Evolutionary conservation across 106 monocot species (phyloP).

Genomic region (Allium fistulosum): DNA sequence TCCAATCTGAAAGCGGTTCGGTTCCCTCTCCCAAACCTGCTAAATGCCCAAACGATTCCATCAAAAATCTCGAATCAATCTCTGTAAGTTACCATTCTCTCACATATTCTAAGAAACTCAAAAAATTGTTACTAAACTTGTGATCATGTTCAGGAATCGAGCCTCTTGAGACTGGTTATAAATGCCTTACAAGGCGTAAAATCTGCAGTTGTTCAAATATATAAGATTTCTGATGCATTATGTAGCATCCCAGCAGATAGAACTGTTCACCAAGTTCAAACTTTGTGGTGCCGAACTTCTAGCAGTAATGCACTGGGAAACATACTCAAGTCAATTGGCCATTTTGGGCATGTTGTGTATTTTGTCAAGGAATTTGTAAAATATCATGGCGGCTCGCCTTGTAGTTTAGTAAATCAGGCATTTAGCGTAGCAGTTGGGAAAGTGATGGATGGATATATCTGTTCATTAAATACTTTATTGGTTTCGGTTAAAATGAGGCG

Average conservation of each 20-base stretch:
- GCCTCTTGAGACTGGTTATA: conserved; percentile 57
- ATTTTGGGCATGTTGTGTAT: conserved; percentile 41
- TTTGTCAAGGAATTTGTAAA: conserved; percentile 58
- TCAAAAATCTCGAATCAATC: conserved; percentile 26
- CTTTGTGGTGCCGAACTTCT: conserved; percentile 62
- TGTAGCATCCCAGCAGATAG: conserved; percentile 57
- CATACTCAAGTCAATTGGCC: conserved; percentile 51
- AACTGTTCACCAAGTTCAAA: conserved; percentile 36
- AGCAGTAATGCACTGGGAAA: conserved; percentile 53
- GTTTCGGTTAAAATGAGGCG: conserved; percentile 70
- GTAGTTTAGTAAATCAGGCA: conserved; percentile 80
- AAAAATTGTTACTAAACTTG: not conserved
- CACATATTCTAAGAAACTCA: not conserved
- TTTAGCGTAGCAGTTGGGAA: conserved; percentile 73
- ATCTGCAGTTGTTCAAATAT: conserved; percentile 56
- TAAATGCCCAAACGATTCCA: conserved; percentile 6
- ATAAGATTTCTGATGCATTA: conserved; percentile 43
- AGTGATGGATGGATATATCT: conserved; percentile 76
- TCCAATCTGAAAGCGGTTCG: conserved; percentile 44
- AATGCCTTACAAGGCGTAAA: conserved; percentile 74
- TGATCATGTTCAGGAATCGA: conserved; percentile 44
- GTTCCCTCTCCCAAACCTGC: not conserved
- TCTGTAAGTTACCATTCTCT: conserved; percentile 36
- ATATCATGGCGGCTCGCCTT: conserved; percentile 29
- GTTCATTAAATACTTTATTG: conserved; percentile 60